A percentile compares a stretch with the other conserved stretches of the same genome.
Evolutionary conservation across 345 rosid species (phyloP).

Genomic region (Firmiana major): DNA sequence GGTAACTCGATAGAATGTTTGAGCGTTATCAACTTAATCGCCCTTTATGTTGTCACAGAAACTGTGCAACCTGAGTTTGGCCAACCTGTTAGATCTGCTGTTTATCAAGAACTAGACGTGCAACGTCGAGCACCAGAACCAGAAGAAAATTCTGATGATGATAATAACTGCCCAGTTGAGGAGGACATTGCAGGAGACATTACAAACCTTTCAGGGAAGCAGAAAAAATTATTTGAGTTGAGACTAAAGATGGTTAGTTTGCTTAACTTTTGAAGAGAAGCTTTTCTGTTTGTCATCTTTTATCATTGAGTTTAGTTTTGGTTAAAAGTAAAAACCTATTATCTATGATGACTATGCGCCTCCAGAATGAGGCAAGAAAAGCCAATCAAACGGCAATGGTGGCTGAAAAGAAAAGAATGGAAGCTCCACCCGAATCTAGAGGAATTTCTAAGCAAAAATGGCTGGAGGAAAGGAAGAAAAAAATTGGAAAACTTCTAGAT

Average conservation of each 20-base stretch:
- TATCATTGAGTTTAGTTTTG: background rate
- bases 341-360: conserved; percentile 9
- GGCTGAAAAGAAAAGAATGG: conserved; percentile 87
- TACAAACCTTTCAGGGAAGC: conserved; percentile 77
- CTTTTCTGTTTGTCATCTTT: conserved; percentile 1
- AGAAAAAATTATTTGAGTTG: conserved; percentile 70
- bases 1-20: background rate
- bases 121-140: conserved; percentile 29
- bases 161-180: conserved; percentile 33
- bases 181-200: conserved; percentile 50
- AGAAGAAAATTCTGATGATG: conserved; percentile 47
- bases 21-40: no score
- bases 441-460: conserved; percentile 94
- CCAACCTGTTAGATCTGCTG: conserved; percentile 18
- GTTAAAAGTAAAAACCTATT: background rate
- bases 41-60: conserved; percentile 38
- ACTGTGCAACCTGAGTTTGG: conserved; percentile 31
- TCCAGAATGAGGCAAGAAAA: conserved; percentile 79
- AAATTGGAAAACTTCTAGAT: conserved; percentile 83
- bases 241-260: conserved; percentile 75
- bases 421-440: conserved; percentile 74
- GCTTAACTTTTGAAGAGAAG: background rate
- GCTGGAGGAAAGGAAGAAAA: conserved; percentile 84
- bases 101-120: conserved; percentile 30
- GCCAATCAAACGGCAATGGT: conserved; percentile 75